These are phyloP conservation scores for Candida railenensis DNA, from an alignment of 805 yeast species.

Conservation along the genomic window DNA sequence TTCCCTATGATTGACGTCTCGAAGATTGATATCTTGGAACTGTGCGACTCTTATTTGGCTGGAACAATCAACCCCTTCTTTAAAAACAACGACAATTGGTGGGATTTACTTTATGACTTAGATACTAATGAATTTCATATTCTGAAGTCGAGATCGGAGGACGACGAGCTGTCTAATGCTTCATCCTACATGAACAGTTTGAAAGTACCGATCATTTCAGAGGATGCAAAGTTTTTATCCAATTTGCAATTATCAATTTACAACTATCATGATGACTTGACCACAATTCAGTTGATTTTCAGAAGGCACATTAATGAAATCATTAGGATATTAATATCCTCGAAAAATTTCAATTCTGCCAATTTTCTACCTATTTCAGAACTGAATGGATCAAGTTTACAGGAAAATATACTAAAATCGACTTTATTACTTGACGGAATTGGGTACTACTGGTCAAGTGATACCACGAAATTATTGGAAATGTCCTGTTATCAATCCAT, in stretches of 20 bases:
- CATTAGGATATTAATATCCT: conserved; percentile 34
- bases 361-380: conserved; percentile 9
- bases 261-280: conserved; percentile 45
- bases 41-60: conserved; percentile 45
- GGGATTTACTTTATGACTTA: conserved; percentile 64
- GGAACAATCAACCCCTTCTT: conserved; percentile 72
- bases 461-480: conserved; percentile 38
- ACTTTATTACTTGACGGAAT: conserved; percentile 38
- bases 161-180: not conserved
- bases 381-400: conserved; percentile 8
- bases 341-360: conserved; percentile 30
- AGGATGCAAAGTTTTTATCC: conserved; percentile 45
- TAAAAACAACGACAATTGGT: conserved; percentile 49
- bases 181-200: conserved; percentile 10
- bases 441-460: conserved; percentile 44
- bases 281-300: conserved; percentile 43
- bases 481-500: conserved; percentile 41
- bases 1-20: conserved; percentile 66
- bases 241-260: conserved; percentile 41
- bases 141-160: conserved; percentile 1
- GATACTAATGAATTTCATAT: conserved; percentile 45
- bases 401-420: conserved; percentile 15
- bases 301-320: conserved; percentile 46
- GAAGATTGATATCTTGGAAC: conserved; percentile 48
- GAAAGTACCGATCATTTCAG: conserved; percentile 39